Evolutionary conservation across 495 filamentous ascomycete species (phyloP), one percentile per base, ranked within the genome.

Genomic region (Neurospora discreta): DNA sequence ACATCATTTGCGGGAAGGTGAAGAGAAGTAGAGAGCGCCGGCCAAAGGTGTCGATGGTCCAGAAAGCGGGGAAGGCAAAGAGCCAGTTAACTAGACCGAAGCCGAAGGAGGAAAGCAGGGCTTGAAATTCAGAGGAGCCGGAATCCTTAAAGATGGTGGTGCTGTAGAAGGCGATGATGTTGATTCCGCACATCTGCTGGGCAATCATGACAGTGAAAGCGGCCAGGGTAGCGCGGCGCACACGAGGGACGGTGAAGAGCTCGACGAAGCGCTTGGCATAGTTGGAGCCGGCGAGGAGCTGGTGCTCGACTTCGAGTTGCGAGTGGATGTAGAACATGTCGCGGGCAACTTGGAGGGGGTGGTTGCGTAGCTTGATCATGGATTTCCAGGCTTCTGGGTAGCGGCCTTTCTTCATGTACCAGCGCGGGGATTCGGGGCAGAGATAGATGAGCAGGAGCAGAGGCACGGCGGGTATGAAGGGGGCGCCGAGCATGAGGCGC

Each of bases 101-200:
- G 2, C 93, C 93, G 75, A 89, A 92, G 0, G 91, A 93, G 3
- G 89, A 90, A 18, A 91, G 82, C 8, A 96, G 86, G 42, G 93
- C 89, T 5, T 84, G 77, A 69, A 83, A 85, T 18, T 86, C 80
- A 69, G 43, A 79, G 23, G 87, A 87, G 26, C 90, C 89, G 20
- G 91, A 88, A 2, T 91, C 74, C 8, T 77, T 75, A 82, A 95
- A 95, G 68, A 95, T 84, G 3, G 91, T 91, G 1, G 89, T 89
- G 0, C 87, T 90, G 80, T 95, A 97, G 84, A 95, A 95, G n/a
- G 92, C 89, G 42, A 94, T 91, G 79, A 95, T 91, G 81, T 91
- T 92, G 77, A 90, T 91, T 73, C 92, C 91, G 78, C 92, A 95
- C 89, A 96, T 92, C 81, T 97, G 93, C 82, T 95, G 91, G 4